Base-by-base conservation (phyloP, 192 early-diverging fungal genomes). In the Backusella circina region DNA sequence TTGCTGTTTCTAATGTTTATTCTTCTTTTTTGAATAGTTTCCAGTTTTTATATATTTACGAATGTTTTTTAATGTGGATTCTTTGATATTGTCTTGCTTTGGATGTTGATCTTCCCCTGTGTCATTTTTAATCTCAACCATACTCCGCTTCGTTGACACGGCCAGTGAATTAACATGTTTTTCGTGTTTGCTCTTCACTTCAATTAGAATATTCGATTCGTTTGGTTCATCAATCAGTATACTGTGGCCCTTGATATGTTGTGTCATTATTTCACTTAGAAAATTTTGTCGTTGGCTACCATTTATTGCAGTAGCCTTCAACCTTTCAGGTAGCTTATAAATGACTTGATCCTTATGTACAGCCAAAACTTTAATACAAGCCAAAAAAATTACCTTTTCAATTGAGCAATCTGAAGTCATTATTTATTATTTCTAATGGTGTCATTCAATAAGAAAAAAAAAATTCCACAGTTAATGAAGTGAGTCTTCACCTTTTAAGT, bases 21-120 rank as follows among this genome's bases (percentile, higher is more conserved):
- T 51, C n/a, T 21, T 51, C 50, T 89, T 89, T 69, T 89, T 89
- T 3, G 88, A 87, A 32, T 89, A 89, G 37, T 85, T 84, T 57
- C 88, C 88, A 15, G 85, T 89, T 38, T 89, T 89, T 51, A 82
- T 79, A 37, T 89, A 89, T 61, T 82, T 80, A 18, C 84, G 70
- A 2, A 85, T 87, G 10, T 80, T 81, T 74, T 88, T 86, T 28
- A 41, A 41, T 16, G 15, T 4, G 2, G 26, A 26, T 15, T 57
- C 23, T 31, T 65, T 64, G 37, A 38, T 10, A 39, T 38, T 30
- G 12, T 80, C 50, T 18, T 72, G 57, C n/a, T 28, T 31, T 28
- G 21, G 21, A 13, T 75, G 74, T 21, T 68, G 65, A 26, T 54
- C 47, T 75, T 75, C 74, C 47, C 67, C 74, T 18, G 61, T 18